Evolutionary conservation across 805 yeast genomes (phyloP), one percentile per base, ranked within the genome.

Genomic region (Ogataea ramenticola): DNA sequence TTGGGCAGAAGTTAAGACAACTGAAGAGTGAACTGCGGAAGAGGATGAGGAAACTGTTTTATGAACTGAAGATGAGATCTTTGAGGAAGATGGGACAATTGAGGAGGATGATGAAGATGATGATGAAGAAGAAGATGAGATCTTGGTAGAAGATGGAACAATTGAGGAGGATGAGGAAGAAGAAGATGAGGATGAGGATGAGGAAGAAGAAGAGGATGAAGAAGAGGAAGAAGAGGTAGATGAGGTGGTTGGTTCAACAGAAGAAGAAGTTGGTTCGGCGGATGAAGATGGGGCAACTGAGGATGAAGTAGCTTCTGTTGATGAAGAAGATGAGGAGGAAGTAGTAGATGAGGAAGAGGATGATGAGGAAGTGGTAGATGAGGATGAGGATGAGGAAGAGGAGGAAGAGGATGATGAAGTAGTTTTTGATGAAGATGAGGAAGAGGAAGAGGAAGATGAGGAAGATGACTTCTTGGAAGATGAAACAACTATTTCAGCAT

Each of bases 401-500:
- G 65, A 43, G 8, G 65, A 44, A n/a, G 61, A 38, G 9, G 63
- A 16, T 16, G 63, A 40, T 15, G 61, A 42, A 17, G 65, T 37
- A n/a, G 62, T 32, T 7, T 64, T 42, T 10, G 64, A 42, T 9
- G 64, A 31, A n/a, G 66, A 39, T 6, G 68, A 43, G 8, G 66
- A 42, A 20, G 67, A 42, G 9, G 66, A 43, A 19, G 67, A 41
- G 9, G 70, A 46, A 14, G 71, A 43, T 12, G 68, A 45, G 15
- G 72, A 51, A 15, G 63, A 42, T 11, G 60, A 36, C 12, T 68
- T 49, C 15, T 72, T 49, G 8, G 61, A 42, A 34, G 56, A 40
- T 20, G 55, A 56, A 4, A 48, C 43, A 17, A 52, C 54, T 30
- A 67, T 60, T 20, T 58, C 47, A 41, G 67, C 71, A 46, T 73